These are phyloP conservation scores for Lizonia empirigonia DNA, from an alignment of 2,329 filamentous ascomycete genomes.

Conservation along the genomic window DNA sequence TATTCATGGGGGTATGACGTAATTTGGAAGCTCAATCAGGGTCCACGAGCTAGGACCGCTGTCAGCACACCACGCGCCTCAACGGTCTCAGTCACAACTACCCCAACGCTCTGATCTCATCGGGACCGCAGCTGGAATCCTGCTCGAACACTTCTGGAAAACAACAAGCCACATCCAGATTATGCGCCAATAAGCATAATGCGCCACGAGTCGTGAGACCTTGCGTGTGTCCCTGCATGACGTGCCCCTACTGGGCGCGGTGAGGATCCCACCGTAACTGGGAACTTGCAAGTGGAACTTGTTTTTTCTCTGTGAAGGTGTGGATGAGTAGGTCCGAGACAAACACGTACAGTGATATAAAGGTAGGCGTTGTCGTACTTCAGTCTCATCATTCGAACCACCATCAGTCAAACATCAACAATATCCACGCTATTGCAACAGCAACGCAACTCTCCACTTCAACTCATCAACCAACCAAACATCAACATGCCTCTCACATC, in stretches of 20 bases:
- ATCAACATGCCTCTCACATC: slow-evolving; percentile 40
- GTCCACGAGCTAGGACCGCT: slow-evolving; percentile 1
- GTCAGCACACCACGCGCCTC: background rate
- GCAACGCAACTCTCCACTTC: slow-evolving; percentile 1
- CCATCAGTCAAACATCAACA: slow-evolving; percentile 3
- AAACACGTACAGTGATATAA: slow-evolving; percentile 15
- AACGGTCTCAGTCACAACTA: slow-evolving; percentile 7
- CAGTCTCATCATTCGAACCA: background rate
- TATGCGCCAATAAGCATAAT: slow-evolving; percentile 21
- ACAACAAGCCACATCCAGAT: slow-evolving; percentile 20
- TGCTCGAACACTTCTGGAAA: slow-evolving; percentile 9
- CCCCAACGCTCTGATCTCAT: slow-evolving; percentile 19
- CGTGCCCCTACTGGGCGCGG: slow-evolving; percentile 21
- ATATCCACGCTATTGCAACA: background rate
- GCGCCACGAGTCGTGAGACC: slow-evolving; percentile 18
- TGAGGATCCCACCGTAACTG: slow-evolving; percentile 12
- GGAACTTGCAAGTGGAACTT: slow-evolving; percentile 20
- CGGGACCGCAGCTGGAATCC: slow-evolving; percentile 10
- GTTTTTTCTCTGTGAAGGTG: slow-evolving; percentile 22
- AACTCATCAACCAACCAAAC: slow-evolving; percentile 7
- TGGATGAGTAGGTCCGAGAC: slow-evolving; percentile 2
- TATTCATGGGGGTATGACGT: slow-evolving; percentile 31
- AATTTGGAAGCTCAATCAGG: slow-evolving; percentile 6
- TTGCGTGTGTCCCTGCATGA: slow-evolving; percentile 33
- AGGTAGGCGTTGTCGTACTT: background rate